Evolutionary conservation across 2,329 filamentous ascomycete species (phyloP).

Genomic region (Biscogniauxia sp.): DNA sequence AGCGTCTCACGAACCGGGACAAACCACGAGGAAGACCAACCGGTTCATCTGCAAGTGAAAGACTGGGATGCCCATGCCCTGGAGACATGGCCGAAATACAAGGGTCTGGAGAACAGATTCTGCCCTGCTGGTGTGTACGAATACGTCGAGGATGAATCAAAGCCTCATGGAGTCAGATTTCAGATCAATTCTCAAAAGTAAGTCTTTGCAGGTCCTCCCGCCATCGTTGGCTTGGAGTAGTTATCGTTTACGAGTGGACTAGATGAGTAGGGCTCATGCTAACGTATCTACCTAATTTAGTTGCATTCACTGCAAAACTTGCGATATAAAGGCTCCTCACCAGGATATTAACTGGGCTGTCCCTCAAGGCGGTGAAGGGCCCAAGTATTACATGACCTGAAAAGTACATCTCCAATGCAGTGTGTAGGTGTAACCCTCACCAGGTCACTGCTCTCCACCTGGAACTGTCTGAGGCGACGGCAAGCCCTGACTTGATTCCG

Average conservation of each 20-base stretch:
- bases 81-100: slow-evolving; percentile 79
- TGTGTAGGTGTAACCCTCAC: no score
- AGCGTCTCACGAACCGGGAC: slow-evolving; percentile 94
- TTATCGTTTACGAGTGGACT: neutral
- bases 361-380: slow-evolving; percentile 82
- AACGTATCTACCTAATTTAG: slow-evolving; percentile 45
- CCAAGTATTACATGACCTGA: slow-evolving; percentile 70
- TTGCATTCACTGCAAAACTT: slow-evolving; percentile 99
- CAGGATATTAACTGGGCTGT: slow-evolving; percentile 99
- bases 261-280: slow-evolving; percentile 19
- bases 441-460: neutral
- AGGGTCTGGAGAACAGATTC: slow-evolving; percentile 94
- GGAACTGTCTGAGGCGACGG: slow-evolving; percentile 1
- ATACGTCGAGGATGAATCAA: slow-evolving; percentile 89
- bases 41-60: slow-evolving; percentile 89
- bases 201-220: slow-evolving; percentile 40
- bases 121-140: slow-evolving; percentile 98
- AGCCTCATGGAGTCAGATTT: slow-evolving; percentile 86
- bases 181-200: slow-evolving; percentile 98
- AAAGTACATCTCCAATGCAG: neutral
- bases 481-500: neutral
- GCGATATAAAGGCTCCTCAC: slow-evolving; percentile 94
- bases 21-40: slow-evolving; percentile 98
- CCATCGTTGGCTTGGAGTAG: neutral
- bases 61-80: slow-evolving; percentile 91